phyloP scores from a whole-genome alignment of 169 alveolate species.

The Amoebophrya sp. region DNA sequence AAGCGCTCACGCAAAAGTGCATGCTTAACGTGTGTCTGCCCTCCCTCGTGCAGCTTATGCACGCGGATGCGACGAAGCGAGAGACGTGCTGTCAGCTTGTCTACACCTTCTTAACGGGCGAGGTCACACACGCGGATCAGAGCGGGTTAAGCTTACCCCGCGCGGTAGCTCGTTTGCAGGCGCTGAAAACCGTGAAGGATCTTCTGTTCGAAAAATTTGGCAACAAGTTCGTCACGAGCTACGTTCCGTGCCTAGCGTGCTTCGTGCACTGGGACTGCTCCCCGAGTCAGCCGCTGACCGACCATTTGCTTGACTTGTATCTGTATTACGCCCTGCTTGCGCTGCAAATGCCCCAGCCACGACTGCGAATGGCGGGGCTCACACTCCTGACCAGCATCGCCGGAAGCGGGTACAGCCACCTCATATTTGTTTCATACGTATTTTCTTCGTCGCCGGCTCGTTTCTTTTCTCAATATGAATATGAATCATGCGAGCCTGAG shows the following conservation, averaged over 20 bases:
- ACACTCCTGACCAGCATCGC: neutral
- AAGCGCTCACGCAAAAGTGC: slow-evolving; percentile 8
- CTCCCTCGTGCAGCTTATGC: neutral
- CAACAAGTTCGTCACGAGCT: neutral
- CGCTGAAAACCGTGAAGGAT: neutral
- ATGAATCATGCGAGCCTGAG: too few relatives aligned
- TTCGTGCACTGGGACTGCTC: neutral
- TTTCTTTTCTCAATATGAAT: too few relatives aligned
- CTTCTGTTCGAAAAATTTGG: neutral
- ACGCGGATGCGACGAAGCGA: neutral
- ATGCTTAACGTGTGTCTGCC: neutral
- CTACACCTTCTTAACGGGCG: neutral
- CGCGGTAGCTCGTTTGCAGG: neutral
- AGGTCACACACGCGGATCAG: neutral
- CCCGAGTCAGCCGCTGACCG: neutral
- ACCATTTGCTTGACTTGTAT: neutral
- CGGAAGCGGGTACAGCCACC: neutral
- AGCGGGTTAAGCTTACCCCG: neutral
- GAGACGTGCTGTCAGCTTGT: neutral
- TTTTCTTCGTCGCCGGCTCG: too few relatives aligned
- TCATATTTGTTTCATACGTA: too few relatives aligned
- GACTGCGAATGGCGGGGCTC: neutral
- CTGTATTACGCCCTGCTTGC: neutral
- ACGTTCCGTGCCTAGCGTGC: neutral
- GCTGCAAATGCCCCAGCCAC: neutral